A percentile compares a stretch with the other conserved stretches of the same genome.
These are phyloP conservation scores for Lathyrus sativus DNA, from an alignment of 306 rosid species.

Conservation along the genomic window DNA sequence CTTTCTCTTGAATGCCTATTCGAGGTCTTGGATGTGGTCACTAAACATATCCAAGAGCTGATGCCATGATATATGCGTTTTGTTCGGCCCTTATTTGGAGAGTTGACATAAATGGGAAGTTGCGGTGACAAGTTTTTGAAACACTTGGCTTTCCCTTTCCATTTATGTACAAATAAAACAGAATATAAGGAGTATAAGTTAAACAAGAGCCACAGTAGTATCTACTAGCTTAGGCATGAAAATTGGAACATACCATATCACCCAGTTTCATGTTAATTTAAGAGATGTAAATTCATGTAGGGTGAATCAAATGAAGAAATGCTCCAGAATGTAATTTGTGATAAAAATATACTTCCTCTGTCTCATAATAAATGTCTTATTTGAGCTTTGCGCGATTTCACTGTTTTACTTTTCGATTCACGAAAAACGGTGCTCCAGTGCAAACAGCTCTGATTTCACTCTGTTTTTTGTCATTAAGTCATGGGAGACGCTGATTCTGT, in stretches of 20 bases:
- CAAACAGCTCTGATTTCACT: too few species aligned
- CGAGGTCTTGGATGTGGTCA: background rate
- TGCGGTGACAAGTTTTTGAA: background rate
- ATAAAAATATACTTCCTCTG: background rate
- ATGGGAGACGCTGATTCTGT: too few species aligned
- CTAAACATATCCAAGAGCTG: background rate
- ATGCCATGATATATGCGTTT: background rate
- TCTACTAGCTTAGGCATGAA: background rate
- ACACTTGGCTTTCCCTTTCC: background rate
- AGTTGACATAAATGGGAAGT: background rate
- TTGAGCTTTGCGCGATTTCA: too few species aligned
- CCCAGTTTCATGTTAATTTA: background rate
- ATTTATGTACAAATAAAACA: background rate
- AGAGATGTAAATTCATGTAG: background rate
- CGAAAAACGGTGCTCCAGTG: too few species aligned
- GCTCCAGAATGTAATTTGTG: background rate
- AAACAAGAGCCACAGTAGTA: background rate
- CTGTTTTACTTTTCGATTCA: too few species aligned
- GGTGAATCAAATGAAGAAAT: constrained; percentile 5
- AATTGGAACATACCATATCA: background rate
- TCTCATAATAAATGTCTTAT: too few species aligned
- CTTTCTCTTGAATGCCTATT: background rate
- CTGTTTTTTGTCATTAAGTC: too few species aligned
- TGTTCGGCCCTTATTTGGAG: background rate
- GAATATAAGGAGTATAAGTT: background rate